Conservation (phyloP, 2,329 filamentous ascomycete species). For the Xylariomycetidae sp. region DNA sequence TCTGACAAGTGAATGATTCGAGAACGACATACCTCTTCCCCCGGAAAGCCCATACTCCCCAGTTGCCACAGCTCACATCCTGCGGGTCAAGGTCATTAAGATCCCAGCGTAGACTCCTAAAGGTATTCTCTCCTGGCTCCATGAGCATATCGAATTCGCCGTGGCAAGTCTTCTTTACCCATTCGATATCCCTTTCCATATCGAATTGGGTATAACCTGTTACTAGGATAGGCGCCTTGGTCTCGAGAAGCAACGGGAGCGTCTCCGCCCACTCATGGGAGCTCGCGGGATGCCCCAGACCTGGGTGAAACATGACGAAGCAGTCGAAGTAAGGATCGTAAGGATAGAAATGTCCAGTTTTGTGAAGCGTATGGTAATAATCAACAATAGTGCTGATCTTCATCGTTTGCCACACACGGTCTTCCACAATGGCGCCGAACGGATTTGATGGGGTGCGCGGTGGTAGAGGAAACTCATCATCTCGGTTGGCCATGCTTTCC, state of each 20-base stretch:
- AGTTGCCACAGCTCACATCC: conserved; percentile 93
- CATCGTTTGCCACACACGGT: conserved; percentile 79
- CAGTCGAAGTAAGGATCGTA: conserved; percentile 99
- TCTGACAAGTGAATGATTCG: conserved; percentile 2
- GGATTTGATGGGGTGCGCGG: conserved; percentile 81
- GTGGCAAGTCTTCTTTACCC: conserved; percentile 77
- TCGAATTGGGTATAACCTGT: conserved; percentile 96
- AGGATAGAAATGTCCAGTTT: conserved; percentile 83
- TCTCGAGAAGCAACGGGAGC: conserved; percentile 83
- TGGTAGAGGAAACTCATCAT: conserved; percentile 87
- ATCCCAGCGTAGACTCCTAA: conserved; percentile 94
- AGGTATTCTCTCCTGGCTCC: conserved; percentile 88
- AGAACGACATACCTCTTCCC: conserved; percentile 74
- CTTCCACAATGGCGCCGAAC: conserved; percentile 90
- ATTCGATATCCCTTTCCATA: conserved; percentile 87
- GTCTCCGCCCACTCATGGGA: conserved; percentile 94
- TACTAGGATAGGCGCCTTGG: conserved; percentile 88
- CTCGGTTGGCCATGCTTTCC: conserved; percentile 91
- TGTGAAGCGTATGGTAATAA: conserved; percentile 95
- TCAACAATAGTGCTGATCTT: conserved; percentile 98
- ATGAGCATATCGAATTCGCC: conserved; percentile 92
- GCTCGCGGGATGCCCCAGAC: conserved; percentile 87
- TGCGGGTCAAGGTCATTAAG: conserved; percentile 92
- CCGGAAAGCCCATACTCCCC: conserved; percentile 94
- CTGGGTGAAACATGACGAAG: conserved; percentile 95